phyloP scores from a whole-genome alignment of 2,329 filamentous ascomycete genomes.

The Aspergillus fischeri region DNA sequence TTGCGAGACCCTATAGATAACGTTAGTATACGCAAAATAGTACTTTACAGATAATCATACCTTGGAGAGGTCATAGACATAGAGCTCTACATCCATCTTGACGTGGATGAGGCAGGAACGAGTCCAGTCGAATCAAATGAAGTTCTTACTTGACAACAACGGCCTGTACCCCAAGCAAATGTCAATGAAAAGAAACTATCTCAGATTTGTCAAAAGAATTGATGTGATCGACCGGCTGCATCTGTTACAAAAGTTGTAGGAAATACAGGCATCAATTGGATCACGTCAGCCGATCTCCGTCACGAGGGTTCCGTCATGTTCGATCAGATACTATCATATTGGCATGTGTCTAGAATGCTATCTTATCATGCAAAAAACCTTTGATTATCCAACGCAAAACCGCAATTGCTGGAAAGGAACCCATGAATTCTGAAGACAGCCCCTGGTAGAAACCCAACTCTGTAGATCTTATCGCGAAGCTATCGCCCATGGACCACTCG shows the following conservation, averaged over 20 bases:
- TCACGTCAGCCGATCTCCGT: constrained; percentile 25
- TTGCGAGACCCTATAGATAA: constrained; percentile 49
- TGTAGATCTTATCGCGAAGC: not conserved
- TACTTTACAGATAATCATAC: constrained; percentile 21
- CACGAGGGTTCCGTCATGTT: constrained; percentile 12
- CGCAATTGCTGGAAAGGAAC: not conserved
- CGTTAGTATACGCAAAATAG: constrained; percentile 15
- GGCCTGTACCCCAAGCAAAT: not conserved
- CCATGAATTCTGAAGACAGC: not conserved
- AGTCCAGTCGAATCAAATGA: not conserved
- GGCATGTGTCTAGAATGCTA: not conserved
- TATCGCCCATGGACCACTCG: not conserved
- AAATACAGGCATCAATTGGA: constrained; percentile 17
- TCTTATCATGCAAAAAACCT: not conserved
- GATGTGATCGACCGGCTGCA: not conserved
- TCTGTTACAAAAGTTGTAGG: not conserved
- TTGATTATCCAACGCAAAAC: not conserved
- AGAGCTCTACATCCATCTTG: constrained; percentile 69
- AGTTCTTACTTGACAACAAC: not conserved
- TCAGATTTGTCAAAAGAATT: not conserved
- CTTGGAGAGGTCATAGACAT: constrained; percentile 73
- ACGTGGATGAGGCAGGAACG: not conserved
- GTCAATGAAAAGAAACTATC: not conserved
- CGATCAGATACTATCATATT: constrained; percentile 5
- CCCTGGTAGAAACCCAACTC: not conserved